Evolutionary conservation across 2,329 filamentous ascomycete species (phyloP), one percentile per base, ranked within the genome.

Genomic region (Fusarium multiceps): DNA sequence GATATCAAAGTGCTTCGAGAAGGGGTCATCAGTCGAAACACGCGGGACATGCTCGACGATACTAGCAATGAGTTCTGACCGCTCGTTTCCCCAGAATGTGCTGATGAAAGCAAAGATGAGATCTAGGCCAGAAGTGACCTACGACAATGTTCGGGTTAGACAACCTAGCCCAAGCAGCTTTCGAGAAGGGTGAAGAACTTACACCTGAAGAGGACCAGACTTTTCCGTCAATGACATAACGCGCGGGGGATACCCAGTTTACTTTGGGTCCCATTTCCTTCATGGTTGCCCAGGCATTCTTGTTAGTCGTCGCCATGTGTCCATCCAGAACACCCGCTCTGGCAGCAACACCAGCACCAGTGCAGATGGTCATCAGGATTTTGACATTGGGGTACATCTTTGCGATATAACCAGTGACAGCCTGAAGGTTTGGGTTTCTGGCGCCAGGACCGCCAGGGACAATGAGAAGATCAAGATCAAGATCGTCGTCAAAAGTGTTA

Each of bases 191-290:
- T n/a, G 23, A 23, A 18, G 18, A 25, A 72, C 63, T 84, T 66
- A 81, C 79, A 53, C 90, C 90, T 1, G 88, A 89, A 4, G 87
- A 87, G 6, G 87, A 88, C 89, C 90, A 92, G 10, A 91, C 80
- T 61, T 91, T 89, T 6, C 87, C 89, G 77, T 92, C 89, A 1
- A 83, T 80, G 0, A 91, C 86, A 87, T 88, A 92, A 41, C 90
- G 82, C 21, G 90, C 90, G 28, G 83, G 82, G 1, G 82, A 78
- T 27, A 89, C 82, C 90, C 90, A 93, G 1, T 86, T 77, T 0
- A 90, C 87, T 1, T 82, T 78, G 0, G 84, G 82, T 0, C 86
- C 83, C 55, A 83, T 78, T 2, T 79, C 75, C 3, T 79, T 85
- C 11, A 87, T 84, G 67, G 77, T 77, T 10, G 78, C 77, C 82